Base-by-base conservation (phyloP, 345 rosid species). In the Xanthoceras sorbifolium region DNA sequence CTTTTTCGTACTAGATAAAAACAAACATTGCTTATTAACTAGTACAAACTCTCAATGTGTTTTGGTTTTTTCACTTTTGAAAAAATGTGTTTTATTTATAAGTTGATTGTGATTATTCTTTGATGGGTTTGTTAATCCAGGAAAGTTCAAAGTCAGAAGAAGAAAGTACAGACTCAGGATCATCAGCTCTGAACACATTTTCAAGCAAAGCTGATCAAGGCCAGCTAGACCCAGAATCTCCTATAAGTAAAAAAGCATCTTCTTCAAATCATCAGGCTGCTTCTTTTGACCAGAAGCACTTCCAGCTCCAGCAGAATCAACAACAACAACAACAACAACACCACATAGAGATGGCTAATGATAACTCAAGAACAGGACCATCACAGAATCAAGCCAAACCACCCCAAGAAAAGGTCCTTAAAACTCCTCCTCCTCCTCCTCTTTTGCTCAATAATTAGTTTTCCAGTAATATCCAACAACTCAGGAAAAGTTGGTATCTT, bases 161-260 rank as follows among this genome's bases (percentile, higher is more conserved):
- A 5, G 97, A 89, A 77, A 93, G 92, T 85, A 82, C 89, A 20
- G 98, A 93, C 69, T 92, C 99, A 67, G 99, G 97, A 68, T 96
- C 99, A 71, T 96, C 99, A 72, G 99, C 89, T 20, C 71, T 84
- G 54, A 91, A 91, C 84, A 88, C 86, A 48, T 78, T 87, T 46
- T 88, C 99, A 81, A 85, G 94, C 84, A 87, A 88, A 83, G 88
- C 84, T 68, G 97, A 93, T n/a, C n/a, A n/a, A 64, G 84, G 87
- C 29, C 93, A 81, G 68, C 68, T 78, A 8, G 92, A 89, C 50
- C 87, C 92, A 23, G 99, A 95, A 78, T 93, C 99, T 74, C 97
- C 99, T 0, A 85, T 91, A 60, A 90, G 92, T 78, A 87, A 77
- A 77, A 92, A 88, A 61, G 80, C 84, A 40, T 74, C 89, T 71